A percentile compares a stretch with the other conserved stretches of the same genome.
phyloP scores from a whole-genome alignment of 768 basidiomycete species.

The Leucocoprinus birnbaumii region DNA sequence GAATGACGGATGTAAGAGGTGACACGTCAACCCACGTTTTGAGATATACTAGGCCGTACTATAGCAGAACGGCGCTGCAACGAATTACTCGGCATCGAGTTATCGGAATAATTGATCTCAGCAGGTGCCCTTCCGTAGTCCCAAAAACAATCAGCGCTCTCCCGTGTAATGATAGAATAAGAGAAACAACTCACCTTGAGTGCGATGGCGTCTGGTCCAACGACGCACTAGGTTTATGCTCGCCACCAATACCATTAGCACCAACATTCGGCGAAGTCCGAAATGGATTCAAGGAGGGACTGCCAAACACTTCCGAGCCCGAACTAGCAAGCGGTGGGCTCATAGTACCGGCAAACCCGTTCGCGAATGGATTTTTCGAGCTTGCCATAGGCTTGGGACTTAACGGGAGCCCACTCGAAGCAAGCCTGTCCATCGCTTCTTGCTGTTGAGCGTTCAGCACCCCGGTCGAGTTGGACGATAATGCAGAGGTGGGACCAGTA shows the following conservation, averaged over 20 bases:
- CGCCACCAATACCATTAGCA: conserved; percentile 8
- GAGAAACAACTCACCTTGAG: conserved; percentile 31
- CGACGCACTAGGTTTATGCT: conserved; percentile 32
- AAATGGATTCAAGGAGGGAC: conserved; percentile 9
- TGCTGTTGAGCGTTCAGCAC: neutral
- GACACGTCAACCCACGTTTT: conserved; percentile 14
- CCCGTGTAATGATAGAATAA: neutral
- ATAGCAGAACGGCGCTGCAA: conserved; percentile 37
- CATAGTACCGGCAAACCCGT: conserved; percentile 1
- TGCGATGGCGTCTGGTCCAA: conserved; percentile 39
- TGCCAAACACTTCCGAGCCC: neutral
- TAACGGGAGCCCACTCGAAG: neutral
- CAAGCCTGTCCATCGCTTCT: neutral
- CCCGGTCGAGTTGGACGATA: neutral
- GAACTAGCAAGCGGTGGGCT: conserved; percentile 1
- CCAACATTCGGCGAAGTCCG: conserved; percentile 14
- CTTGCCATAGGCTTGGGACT: conserved; percentile 9
- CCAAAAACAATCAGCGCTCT: neutral
- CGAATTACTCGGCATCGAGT: conserved; percentile 20
- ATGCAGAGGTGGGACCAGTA: neutral
- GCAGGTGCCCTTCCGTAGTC: conserved; percentile 33
- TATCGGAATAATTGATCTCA: conserved; percentile 27
- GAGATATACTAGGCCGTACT: conserved; percentile 34
- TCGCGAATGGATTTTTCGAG: conserved; percentile 25
- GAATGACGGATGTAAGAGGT: conserved; percentile 39